Percentiles rank a stretch among this genome's conserved stretches.
These are phyloP conservation scores for Themeda triandra DNA, from an alignment of 176 grass and related monocot species.

Conservation along the genomic window DNA sequence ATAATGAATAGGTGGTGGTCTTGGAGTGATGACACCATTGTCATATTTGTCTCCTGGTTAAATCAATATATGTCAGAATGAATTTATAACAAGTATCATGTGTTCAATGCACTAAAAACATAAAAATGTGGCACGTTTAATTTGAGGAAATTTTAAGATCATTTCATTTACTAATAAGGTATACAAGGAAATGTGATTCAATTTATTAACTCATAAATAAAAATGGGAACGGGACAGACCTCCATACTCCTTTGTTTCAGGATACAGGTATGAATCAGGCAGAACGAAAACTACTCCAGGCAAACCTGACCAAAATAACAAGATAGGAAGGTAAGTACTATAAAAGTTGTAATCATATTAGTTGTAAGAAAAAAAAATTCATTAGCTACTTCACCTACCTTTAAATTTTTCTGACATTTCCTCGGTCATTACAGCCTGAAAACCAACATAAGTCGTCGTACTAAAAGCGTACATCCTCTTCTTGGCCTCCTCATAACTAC, in stretches of 20 bases:
- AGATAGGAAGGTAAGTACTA: conserved; percentile 8
- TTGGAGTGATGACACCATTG: conserved; percentile 79
- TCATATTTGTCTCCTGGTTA: conserved; percentile 92
- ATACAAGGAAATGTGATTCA: not conserved
- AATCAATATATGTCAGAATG: conserved; percentile 11
- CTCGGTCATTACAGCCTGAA: conserved; percentile 89
- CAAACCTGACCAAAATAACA: conserved; percentile 59
- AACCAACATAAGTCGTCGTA: conserved; percentile 87
- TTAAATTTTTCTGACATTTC: conserved; percentile 95
- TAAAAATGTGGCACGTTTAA: not conserved
- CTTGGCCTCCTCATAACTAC: conserved; percentile 88
- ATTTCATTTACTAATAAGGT: not conserved
- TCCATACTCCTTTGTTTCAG: conserved; percentile 95
- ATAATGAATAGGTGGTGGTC: conserved; percentile 73
- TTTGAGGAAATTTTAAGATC: not conserved
- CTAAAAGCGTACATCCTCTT: conserved; percentile 88
- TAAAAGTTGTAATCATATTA: not conserved
- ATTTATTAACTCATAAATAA: not conserved
- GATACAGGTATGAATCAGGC: conserved; percentile 91
- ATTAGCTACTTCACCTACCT: conserved; percentile 34
- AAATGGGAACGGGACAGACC: conserved; percentile 47
- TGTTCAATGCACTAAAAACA: not conserved
- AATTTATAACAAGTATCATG: not conserved
- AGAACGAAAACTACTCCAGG: conserved; percentile 95
- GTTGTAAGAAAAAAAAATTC: not conserved